phyloP scores from a whole-genome alignment of 805 yeast genomes.

The Metschnikowia kunwiensis region DNA sequence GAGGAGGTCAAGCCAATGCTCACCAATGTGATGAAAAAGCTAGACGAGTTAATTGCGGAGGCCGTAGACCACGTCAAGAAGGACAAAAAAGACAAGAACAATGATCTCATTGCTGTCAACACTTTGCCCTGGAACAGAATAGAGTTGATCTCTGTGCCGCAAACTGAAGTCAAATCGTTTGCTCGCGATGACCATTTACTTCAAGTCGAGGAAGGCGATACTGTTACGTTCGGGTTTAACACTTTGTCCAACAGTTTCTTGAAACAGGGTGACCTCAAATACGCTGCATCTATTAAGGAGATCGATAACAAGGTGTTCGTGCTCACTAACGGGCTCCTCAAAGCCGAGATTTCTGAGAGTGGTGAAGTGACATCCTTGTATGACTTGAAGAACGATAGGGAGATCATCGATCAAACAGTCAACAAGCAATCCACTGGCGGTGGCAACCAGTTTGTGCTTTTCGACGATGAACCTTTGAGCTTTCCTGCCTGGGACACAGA shows the following conservation, averaged over 20 bases:
- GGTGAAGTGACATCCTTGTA: conserved; percentile 61
- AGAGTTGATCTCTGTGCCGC: conserved; percentile 39
- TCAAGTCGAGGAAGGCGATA: conserved; percentile 6
- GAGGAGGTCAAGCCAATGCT: conserved; percentile 82
- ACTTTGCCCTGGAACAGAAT: conserved; percentile 65
- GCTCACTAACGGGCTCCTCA: conserved; percentile 59
- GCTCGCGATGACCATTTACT: conserved; percentile 6
- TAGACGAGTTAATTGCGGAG: conserved; percentile 48
- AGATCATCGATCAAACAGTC: conserved; percentile 58
- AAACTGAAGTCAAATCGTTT: conserved; percentile 15
- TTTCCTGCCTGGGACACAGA: conserved; percentile 99
- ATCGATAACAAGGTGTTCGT: conserved; percentile 41
- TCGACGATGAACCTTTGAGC: conserved; percentile 85
- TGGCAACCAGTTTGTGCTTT: conserved; percentile 78
- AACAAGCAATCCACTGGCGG: conserved; percentile 53
- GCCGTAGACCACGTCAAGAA: conserved; percentile 35
- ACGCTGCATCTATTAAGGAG: conserved; percentile 49
- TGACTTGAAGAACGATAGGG: conserved; percentile 56
- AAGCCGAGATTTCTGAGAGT: conserved; percentile 48
- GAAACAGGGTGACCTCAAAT: conserved; percentile 21
- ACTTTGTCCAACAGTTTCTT: conserved; percentile 16
- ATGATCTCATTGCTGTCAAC: conserved; percentile 31
- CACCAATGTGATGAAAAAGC: conserved; percentile 49
- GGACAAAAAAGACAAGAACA: conserved; percentile 1
- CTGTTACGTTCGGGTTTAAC: conserved; percentile 13